Evolutionary conservation across 1,139 yeast species (phyloP).

Genomic region (Hemisphaericaspora lyxosophila): DNA sequence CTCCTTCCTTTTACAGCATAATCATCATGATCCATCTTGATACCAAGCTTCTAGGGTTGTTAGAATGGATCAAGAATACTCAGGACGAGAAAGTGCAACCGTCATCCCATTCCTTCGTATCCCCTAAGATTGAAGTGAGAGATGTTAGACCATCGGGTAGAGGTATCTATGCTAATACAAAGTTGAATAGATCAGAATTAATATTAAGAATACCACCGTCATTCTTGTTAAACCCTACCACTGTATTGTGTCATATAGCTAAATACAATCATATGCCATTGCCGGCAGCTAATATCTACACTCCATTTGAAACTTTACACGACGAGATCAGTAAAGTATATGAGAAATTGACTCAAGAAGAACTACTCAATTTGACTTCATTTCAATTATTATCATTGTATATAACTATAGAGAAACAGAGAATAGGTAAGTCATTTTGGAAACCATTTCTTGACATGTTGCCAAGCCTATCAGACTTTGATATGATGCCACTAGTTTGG

Average conservation of each 20-base stretch:
- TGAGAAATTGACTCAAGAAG: constrained; percentile 23
- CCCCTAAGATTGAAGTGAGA: constrained; percentile 30
- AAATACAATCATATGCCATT: constrained; percentile 19
- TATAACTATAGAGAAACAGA: constrained; percentile 44
- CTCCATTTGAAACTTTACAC: constrained; percentile 16
- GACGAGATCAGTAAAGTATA: constrained; percentile 34
- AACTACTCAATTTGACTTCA: constrained; percentile 37
- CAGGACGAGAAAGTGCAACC: constrained; percentile 22
- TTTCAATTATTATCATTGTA: constrained; percentile 52
- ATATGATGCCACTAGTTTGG: constrained; percentile 55
- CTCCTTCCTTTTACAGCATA: neutral
- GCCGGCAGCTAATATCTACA: constrained; percentile 22
- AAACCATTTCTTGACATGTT: constrained; percentile 59
- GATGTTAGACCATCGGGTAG: constrained; percentile 52
- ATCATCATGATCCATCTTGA: constrained; percentile 7
- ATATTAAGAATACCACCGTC: constrained; percentile 59
- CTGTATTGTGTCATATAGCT: constrained; percentile 46
- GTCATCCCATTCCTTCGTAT: constrained; percentile 26
- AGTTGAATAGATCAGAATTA: constrained; percentile 38
- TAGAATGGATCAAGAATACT: constrained; percentile 28
- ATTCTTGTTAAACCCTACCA: constrained; percentile 58
- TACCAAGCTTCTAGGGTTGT: constrained; percentile 11
- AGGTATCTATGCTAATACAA: constrained; percentile 50
- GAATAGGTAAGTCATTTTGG: constrained; percentile 55
- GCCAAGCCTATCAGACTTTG: constrained; percentile 52